Percentiles rank a stretch among this genome's conserved stretches.
Conservation (phyloP, 2,329 filamentous ascomycete species). For the Colletotrichum tofieldiae region DNA sequence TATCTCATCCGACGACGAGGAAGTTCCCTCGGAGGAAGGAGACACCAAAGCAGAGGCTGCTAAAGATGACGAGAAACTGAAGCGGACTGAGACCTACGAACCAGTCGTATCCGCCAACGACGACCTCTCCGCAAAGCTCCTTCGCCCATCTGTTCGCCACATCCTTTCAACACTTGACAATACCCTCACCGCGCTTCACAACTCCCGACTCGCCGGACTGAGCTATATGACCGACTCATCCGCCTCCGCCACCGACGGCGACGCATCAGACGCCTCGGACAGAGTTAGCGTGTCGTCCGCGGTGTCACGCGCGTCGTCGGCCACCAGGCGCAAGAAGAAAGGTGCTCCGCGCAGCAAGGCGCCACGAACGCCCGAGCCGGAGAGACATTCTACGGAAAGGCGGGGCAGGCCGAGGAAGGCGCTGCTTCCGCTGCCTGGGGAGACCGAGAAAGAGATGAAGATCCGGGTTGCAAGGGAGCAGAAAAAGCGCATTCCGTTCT, state of each 20-base stretch:
- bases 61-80: not conserved
- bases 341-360: conserved; percentile 25
- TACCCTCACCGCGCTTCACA: conserved; percentile 80
- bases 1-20: conserved; percentile 12
- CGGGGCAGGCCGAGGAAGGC: conserved; percentile 60
- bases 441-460: conserved; percentile 63
- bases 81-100: conserved; percentile 50
- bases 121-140: conserved; percentile 73
- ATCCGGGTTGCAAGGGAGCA: conserved; percentile 63
- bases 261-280: conserved; percentile 49
- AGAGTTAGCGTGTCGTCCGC: conserved; percentile 22
- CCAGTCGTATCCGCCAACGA: conserved; percentile 80
- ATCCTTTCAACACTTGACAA: conserved; percentile 79
- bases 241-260: conserved; percentile 51
- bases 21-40: not conserved
- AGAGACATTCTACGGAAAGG: conserved; percentile 33
- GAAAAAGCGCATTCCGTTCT: conserved; percentile 38
- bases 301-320: conserved; percentile 25
- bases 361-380: conserved; percentile 35
- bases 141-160: conserved; percentile 80
- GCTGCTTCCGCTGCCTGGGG: conserved; percentile 58
- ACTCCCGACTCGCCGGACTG: conserved; percentile 71
- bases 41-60: not conserved
- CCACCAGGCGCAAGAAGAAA: conserved; percentile 1
- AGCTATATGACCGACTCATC: conserved; percentile 57